Evolutionary conservation across 2,329 filamentous ascomycete species (phyloP).

Genomic region (Fusarium nematophilum): DNA sequence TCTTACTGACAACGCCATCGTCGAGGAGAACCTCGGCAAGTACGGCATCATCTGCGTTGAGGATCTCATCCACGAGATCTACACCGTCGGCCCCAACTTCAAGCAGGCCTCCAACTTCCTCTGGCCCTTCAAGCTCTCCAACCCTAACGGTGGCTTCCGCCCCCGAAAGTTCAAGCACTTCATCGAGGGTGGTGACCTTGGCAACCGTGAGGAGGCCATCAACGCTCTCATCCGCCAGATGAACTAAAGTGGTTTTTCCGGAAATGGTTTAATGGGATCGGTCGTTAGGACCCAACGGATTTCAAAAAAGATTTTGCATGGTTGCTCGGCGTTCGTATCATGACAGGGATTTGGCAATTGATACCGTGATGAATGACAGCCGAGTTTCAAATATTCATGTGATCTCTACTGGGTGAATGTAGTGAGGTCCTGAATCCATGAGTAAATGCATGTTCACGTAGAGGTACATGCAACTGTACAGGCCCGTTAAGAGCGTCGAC

Average conservation of each 20-base stretch:
- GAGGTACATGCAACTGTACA: not conserved
- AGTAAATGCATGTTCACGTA: too few relatives aligned
- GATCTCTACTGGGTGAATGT: conserved; percentile 19
- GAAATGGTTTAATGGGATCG: conserved; percentile 41
- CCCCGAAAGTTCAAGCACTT: conserved; percentile 99
- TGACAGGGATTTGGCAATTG: conserved; percentile 54
- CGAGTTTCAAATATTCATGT: conserved; percentile 48
- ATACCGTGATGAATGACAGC: conserved; percentile 56
- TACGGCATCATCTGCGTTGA: conserved; percentile 99
- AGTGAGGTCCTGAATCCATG: not conserved
- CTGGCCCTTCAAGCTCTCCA: conserved; percentile 99
- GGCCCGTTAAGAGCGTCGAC: not conserved
- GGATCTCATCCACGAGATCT: conserved; percentile 99
- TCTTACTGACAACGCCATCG: conserved; percentile 96
- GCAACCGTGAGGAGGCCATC: conserved; percentile 99
- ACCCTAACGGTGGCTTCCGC: conserved; percentile 97
- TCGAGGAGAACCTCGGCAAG: conserved; percentile 96
- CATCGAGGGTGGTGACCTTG: conserved; percentile 97
- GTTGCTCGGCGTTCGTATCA: conserved; percentile 56
- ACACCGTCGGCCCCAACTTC: conserved; percentile 98
- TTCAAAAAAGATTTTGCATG: conserved; percentile 49
- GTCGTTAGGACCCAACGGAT: conserved; percentile 43
- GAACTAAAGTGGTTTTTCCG: conserved; percentile 74
- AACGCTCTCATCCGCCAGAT: conserved; percentile 96
- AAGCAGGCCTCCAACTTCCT: conserved; percentile 99